These are phyloP conservation scores for Heliamphora pulchella DNA, from an alignment of 179 eudicot species.

Conservation along the genomic window DNA sequence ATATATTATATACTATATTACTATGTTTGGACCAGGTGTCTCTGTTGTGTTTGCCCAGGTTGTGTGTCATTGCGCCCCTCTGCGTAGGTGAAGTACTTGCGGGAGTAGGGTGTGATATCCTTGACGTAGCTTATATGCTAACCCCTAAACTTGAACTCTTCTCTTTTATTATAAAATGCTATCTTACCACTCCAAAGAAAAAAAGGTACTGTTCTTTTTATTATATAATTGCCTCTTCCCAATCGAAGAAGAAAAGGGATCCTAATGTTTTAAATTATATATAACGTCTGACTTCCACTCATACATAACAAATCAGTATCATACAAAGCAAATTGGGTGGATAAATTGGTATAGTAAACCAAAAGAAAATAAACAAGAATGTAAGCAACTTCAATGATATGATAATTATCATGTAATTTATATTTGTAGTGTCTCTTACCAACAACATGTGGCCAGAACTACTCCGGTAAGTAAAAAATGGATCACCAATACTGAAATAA, in stretches of 20 bases:
- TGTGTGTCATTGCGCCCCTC: no score
- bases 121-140: neutral
- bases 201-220: neutral
- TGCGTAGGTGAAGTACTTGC: no score
- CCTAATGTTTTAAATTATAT: neutral
- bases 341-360: neutral
- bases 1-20: no score
- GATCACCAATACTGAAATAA: slow-evolving; percentile 63
- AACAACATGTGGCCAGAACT: slow-evolving; percentile 70
- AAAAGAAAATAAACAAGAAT: neutral
- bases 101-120: no score
- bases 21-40: no score
- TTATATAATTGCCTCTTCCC: neutral
- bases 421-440: slow-evolving; percentile 41
- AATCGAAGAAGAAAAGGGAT: neutral
- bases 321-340: neutral
- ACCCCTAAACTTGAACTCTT: neutral
- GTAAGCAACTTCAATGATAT: neutral
- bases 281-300: neutral
- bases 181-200: neutral
- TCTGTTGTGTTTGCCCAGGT: no score
- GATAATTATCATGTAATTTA: neutral
- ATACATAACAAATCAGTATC: neutral
- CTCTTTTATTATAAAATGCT: neutral
- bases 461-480: slow-evolving; percentile 71